Conservation (phyloP, 345 rosid species). For the Salix viminalis region DNA sequence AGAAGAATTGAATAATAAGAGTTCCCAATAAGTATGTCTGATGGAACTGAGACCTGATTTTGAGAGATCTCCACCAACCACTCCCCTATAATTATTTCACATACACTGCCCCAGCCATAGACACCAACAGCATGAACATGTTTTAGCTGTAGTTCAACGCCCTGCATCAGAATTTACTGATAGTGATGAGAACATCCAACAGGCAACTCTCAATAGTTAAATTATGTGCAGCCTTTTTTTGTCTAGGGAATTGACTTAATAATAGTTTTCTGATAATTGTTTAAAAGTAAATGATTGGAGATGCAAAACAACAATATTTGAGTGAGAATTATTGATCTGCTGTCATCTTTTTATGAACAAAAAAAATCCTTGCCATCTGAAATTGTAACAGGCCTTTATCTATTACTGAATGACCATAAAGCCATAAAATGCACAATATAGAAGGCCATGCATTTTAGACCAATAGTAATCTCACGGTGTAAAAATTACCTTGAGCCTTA, state of each 20-base stretch:
- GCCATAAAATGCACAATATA: not conserved
- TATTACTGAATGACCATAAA: not conserved
- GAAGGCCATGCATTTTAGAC: not conserved
- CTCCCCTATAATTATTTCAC: conserved; percentile 78
- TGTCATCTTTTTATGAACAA: too few species aligned
- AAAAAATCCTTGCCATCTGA: not conserved
- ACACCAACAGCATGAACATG: conserved; percentile 82
- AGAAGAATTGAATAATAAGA: not conserved
- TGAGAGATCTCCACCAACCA: conserved; percentile 96
- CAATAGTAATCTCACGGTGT: too few species aligned
- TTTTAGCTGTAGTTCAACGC: conserved; percentile 83
- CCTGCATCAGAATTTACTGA: conserved; percentile 49
- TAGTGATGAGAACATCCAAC: conserved; percentile 16
- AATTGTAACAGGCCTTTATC: not conserved
- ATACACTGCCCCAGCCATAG: conserved; percentile 79
- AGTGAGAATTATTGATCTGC: too few species aligned
- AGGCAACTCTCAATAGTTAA: conserved; percentile 11
- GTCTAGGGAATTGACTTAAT: not conserved
- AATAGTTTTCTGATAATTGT: too few species aligned
- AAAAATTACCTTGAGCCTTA: too few species aligned
- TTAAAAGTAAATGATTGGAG: too few species aligned
- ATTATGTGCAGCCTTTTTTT: not conserved
- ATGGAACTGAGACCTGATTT: conserved; percentile 60
- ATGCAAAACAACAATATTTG: too few species aligned
- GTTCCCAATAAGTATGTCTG: conserved; percentile 7